A percentile compares a stretch with the other conserved stretches of the same genome.
Evolutionary conservation across 1,284 basidiomycete genomes (phyloP).

Genomic region (Takashimella koratensis): DNA sequence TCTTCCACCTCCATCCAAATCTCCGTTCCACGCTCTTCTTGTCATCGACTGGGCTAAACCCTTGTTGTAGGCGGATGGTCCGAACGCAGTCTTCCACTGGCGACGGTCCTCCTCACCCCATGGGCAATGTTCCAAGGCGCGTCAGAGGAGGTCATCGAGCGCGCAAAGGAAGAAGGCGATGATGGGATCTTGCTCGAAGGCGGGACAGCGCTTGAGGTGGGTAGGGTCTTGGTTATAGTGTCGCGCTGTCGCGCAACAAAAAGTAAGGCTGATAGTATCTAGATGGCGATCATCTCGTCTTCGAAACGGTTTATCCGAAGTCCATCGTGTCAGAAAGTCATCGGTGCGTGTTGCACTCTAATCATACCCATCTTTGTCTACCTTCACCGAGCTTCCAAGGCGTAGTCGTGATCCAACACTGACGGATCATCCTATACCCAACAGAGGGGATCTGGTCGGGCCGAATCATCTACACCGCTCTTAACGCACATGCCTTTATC

Average conservation of each 20-base stretch:
- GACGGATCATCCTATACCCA: constrained; percentile 5
- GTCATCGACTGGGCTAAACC: neutral
- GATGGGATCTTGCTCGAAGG: constrained; percentile 69
- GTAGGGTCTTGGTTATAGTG: constrained; percentile 1
- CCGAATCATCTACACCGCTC: constrained; percentile 81
- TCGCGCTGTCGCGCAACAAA: too few species aligned
- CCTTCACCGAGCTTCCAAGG: too few species aligned
- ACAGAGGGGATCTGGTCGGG: constrained; percentile 57
- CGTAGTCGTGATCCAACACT: too few species aligned
- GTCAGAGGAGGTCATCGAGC: constrained; percentile 59
- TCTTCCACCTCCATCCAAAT: constrained; percentile 6
- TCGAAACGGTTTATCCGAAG: constrained; percentile 83
- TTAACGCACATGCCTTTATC: constrained; percentile 78
- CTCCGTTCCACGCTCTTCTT: neutral
- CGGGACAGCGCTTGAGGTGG: constrained; percentile 76
- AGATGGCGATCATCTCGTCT: constrained; percentile 77
- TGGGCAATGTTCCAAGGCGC: constrained; percentile 85
- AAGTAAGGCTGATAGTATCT: neutral
- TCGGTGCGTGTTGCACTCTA: constrained; percentile 49
- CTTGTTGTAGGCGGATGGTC: constrained; percentile 57
- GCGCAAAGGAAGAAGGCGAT: constrained; percentile 62
- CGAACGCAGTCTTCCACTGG: constrained; percentile 69
- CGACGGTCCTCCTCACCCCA: constrained; percentile 73
- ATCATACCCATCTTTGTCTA: constrained; percentile 5
- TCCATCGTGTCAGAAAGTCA: constrained; percentile 80